Evolutionary conservation across 116 monocot species (phyloP).

Genomic region (Trichopus zeylanicus): DNA sequence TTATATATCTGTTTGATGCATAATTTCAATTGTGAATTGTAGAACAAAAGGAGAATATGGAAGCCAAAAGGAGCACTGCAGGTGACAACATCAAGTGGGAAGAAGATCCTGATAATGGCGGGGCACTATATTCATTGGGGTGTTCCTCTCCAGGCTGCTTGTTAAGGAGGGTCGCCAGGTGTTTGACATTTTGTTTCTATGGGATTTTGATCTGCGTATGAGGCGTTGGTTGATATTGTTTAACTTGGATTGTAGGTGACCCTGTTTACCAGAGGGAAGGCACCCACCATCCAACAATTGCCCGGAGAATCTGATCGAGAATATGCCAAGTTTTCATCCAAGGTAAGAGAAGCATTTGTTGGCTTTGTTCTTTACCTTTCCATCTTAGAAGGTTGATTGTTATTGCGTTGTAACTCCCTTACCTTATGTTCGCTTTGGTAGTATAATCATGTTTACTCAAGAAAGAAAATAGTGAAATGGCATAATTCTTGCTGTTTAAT

Average conservation of each 20-base stretch:
- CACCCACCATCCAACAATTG: conserved; percentile 78
- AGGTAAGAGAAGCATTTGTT: conserved; percentile 25
- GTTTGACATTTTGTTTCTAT: not conserved
- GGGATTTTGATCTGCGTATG: not conserved
- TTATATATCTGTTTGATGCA: no score
- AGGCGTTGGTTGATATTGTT: no score
- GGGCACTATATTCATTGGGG: conserved; percentile 92
- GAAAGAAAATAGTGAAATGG: no score
- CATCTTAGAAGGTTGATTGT: no score
- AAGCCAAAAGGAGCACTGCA: conserved; percentile 40
- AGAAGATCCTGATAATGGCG: conserved; percentile 96
- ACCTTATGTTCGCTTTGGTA: no score
- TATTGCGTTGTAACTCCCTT: no score
- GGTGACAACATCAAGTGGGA: conserved; percentile 56
- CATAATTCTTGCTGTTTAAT: no score
- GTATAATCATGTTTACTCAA: no score
- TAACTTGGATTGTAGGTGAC: no score
- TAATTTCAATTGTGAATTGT: not conserved
- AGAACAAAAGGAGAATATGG: conserved; percentile 54
- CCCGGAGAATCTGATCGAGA: conserved; percentile 91
- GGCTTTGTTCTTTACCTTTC: no score
- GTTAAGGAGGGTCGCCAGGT: conserved; percentile 96
- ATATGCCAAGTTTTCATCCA: conserved; percentile 64
- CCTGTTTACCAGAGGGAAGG: conserved; percentile 92
- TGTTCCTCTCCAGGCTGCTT: conserved; percentile 86